phyloP scores from a whole-genome alignment of 306 rosid genomes.

The Ammopiptanthus mongolicus region DNA sequence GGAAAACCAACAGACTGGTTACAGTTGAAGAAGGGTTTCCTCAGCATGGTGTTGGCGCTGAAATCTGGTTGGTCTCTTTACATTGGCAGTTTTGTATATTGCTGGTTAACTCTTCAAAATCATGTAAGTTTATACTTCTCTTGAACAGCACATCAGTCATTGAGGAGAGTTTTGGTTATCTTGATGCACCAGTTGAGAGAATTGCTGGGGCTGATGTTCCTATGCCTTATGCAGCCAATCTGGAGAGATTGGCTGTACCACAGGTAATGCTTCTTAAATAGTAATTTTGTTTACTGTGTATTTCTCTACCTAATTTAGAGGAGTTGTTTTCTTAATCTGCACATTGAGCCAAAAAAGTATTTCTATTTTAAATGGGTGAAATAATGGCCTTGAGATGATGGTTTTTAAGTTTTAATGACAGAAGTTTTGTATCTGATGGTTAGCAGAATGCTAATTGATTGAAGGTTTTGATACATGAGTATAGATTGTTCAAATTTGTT shows the following conservation, averaged over 20 bases:
- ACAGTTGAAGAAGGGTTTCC: conserved; percentile 99
- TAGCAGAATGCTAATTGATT: neutral
- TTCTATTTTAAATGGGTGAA: conserved; percentile 1
- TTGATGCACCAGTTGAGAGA: conserved; percentile 97
- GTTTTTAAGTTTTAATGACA: neutral
- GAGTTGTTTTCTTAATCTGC: neutral
- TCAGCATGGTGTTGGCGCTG: conserved; percentile 99
- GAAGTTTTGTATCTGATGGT: neutral
- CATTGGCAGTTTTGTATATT: neutral
- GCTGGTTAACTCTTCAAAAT: conserved; percentile 3
- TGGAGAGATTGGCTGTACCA: conserved; percentile 96
- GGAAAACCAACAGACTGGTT: conserved; percentile 89
- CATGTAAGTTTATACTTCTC: conserved; percentile 17
- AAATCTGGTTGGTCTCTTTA: conserved; percentile 70
- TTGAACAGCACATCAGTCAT: conserved; percentile 75
- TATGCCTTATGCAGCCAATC: conserved; percentile 98
- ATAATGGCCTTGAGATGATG: neutral
- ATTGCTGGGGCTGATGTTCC: conserved; percentile 96
- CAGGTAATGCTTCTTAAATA: conserved; percentile 50
- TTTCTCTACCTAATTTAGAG: neutral
- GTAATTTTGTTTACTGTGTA: neutral
- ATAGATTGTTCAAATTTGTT: conserved; percentile 3
- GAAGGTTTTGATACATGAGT: neutral
- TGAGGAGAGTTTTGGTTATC: conserved; percentile 95
- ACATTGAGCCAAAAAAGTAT: neutral